Base-by-base conservation (phyloP, 1,139 yeast species). In the Hanseniaspora gamundiae region DNA sequence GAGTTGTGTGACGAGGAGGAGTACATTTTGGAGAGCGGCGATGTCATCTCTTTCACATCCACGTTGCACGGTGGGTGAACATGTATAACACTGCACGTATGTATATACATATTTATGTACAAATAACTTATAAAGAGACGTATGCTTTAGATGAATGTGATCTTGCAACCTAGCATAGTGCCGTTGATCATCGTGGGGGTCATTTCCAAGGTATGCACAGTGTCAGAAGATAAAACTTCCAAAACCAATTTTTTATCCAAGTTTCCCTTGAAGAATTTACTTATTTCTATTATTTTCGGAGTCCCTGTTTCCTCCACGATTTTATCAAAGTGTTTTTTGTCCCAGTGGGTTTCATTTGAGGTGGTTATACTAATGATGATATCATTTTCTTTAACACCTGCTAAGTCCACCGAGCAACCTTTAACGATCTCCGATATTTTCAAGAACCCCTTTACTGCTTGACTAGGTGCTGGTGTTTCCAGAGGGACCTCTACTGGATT, bases 41-140 rank as follows among this genome's bases (percentile, higher is more conserved):
- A 91, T 62, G 71, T 76, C 26, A 72, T 91, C 38, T 76, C 94
- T 3, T 88, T 91, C 57, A 91, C 96, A 4, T 83, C 95, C 42
- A 91, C 98, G 2, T 69, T 91, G 49, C 98, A 91, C 56, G 98
- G 98, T n/a, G 13, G 98, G 98, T 42, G 88, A 65, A 62, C 11
- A 16, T 7, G 8, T 5, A 16, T 20, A 35, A n/a, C n/a, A n/a
- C n/a, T n/a, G n/a, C n/a, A n/a, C n/a, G n/a, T 8, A 28, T 33
- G 16, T 7, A 22, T 38, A 42, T 24, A 38, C 17, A 38, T 17
- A 5, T 16, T 16, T 24, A 29, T 38, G 38, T 24, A 38, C 17
- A 38, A n/a, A 5, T 16, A 16, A n/a, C n/a, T n/a, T 24, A 33
- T 33, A 17, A 33, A 17, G 13, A 33, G 16, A 14, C 6, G 21